These are phyloP conservation scores for Acanthamoeba triangularis DNA, from an alignment of 208 protist genomes.

Conservation along the genomic window DNA sequence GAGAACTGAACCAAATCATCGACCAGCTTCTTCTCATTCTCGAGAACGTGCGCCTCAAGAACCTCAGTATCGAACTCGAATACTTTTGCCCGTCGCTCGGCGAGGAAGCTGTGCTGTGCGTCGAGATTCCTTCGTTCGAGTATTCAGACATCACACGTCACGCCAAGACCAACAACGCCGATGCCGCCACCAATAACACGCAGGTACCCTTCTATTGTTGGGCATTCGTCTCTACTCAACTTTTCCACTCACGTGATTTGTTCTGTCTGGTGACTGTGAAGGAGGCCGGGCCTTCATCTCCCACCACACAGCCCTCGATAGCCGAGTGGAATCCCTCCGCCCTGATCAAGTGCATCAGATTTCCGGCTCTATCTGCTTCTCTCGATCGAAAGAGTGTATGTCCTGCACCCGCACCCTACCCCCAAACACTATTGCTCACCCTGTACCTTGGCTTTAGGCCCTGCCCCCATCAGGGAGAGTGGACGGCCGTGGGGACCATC, in stretches of 20 bases:
- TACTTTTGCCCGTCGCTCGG: slow-evolving; percentile 56
- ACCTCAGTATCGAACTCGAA: slow-evolving; percentile 68
- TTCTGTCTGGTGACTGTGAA: neutral
- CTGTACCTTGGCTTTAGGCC: neutral
- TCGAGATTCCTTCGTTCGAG: slow-evolving; percentile 66
- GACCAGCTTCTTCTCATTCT: slow-evolving; percentile 75
- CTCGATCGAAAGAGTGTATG: slow-evolving; percentile 37
- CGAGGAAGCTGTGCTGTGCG: slow-evolving; percentile 30
- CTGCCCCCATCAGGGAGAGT: neutral
- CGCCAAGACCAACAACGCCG: neutral
- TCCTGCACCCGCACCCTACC: neutral
- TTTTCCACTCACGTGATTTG: neutral
- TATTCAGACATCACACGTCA: slow-evolving; percentile 72
- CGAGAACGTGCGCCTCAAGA: slow-evolving; percentile 68
- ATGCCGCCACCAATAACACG: neutral
- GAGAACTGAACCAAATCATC: slow-evolving; percentile 63
- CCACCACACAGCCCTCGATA: slow-evolving; percentile 14
- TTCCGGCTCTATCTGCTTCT: neutral
- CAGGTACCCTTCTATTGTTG: neutral
- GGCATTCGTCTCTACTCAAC: neutral
- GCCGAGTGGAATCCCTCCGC: slow-evolving; percentile 69
- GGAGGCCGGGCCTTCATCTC: neutral
- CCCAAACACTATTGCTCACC: neutral
- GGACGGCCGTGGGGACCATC: slow-evolving; percentile 30
- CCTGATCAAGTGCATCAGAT: slow-evolving; percentile 72